Conservation (phyloP, 805 yeast species). For the Vanderwaltozyma polyspora region DNA sequence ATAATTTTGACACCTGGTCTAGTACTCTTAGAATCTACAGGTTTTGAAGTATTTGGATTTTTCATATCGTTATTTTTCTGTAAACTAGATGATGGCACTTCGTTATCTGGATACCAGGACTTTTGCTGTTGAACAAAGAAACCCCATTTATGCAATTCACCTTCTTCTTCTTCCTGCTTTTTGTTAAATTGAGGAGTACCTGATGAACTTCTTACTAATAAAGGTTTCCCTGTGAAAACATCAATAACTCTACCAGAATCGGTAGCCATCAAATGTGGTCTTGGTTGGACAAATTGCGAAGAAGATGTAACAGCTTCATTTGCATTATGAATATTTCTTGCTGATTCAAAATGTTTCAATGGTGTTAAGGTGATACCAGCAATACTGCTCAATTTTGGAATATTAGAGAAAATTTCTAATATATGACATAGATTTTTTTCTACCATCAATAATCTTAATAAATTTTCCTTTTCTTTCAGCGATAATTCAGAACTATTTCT, state of each 20-base stretch:
- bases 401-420: constrained; percentile 26
- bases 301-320: neutral
- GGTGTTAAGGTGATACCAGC: constrained; percentile 2
- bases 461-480: constrained; percentile 62
- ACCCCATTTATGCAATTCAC: constrained; percentile 83
- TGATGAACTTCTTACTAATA: constrained; percentile 47
- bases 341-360: constrained; percentile 1
- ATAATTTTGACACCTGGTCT: neutral
- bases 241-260: constrained; percentile 54
- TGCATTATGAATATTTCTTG: neutral
- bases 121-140: constrained; percentile 59
- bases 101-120: constrained; percentile 24
- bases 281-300: constrained; percentile 2
- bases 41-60: neutral
- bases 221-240: constrained; percentile 60
- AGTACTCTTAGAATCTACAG: neutral
- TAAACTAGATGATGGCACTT: neutral
- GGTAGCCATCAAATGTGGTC: constrained; percentile 63
- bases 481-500: constrained; percentile 45
- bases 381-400: constrained; percentile 16
- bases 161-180: constrained; percentile 83
- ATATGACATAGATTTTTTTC: constrained; percentile 58
- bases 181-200: constrained; percentile 58
- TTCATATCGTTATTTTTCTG: neutral
- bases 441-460: constrained; percentile 55